Evolutionary conservation across 1,139 yeast species (phyloP), one percentile per base, ranked within the genome.

Genomic region (Yamadazyma aaseri): DNA sequence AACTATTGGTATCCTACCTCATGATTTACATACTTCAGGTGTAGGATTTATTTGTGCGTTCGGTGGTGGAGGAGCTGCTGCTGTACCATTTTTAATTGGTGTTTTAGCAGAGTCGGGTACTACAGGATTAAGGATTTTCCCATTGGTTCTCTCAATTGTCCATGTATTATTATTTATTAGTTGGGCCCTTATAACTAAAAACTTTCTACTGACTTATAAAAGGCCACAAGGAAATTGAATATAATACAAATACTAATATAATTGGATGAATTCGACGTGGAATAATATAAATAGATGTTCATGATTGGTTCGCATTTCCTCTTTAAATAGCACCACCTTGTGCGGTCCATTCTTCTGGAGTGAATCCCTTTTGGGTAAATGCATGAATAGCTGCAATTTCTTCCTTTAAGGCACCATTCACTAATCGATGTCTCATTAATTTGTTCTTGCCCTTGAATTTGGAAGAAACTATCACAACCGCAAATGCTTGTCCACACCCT

Each of bases 321-420:
- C 21, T 10, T 15, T 32, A 32, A 13, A 34, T 17, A 7, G 34
- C 31, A 2, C 71, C 71, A 11, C 69, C 70, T 41, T 69, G 74
- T 3, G 55, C 60, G 26, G 64, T 64, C 89, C 90, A 85, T 55
- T 85, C 95, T 18, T 73, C 81, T 2, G 76, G 73, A 0, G 94
- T 83, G 49, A 76, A 80, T 14, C 87, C 83, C 61, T 86, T 89
- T 52, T 92, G 97, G 1, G 97, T 87, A 56, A 92, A 94, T 0
- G 98, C 98, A 61, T 92, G 98, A 28, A 92, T 89, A 5, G 72
- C 63, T 1, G 86, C 82, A 28, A 92, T 86, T 55, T 90, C 96
- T 12, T 82, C 87, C 51, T 81, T 81, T 41, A 92, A 69, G 1
- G 86, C 80, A 26, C 60, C 69, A 58, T 94, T 92, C 31, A 94